Evolutionary conservation across 139 green algal species (phyloP).

Genomic region (Closterium sp.): DNA sequence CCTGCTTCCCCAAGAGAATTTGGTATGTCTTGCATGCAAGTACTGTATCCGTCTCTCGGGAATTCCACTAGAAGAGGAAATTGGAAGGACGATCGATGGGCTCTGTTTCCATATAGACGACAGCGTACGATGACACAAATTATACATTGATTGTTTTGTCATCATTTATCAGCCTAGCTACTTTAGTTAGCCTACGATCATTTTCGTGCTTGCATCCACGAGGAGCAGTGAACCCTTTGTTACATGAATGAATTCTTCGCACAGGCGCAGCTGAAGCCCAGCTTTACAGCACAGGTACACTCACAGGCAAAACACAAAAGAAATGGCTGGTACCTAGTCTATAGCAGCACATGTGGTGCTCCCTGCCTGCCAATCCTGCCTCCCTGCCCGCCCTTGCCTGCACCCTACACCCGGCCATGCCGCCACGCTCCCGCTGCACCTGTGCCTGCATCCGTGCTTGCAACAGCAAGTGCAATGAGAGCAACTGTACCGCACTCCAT

Average conservation of each 20-base stretch:
- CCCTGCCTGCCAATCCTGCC: neutral
- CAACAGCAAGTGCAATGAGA: neutral
- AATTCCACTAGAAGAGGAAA: too few relatives aligned
- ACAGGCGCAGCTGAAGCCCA: neutral
- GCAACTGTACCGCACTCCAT: neutral
- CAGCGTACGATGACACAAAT: too few relatives aligned
- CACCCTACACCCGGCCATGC: neutral
- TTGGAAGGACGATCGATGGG: too few relatives aligned
- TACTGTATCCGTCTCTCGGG: too few relatives aligned
- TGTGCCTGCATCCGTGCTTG: neutral
- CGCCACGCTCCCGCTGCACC: neutral
- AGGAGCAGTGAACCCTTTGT: neutral
- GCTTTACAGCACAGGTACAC: neutral
- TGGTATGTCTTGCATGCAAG: too few relatives aligned
- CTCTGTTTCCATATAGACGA: too few relatives aligned
- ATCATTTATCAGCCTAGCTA: too few relatives aligned
- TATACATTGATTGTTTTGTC: too few relatives aligned
- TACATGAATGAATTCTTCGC: neutral
- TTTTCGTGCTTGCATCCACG: too few relatives aligned
- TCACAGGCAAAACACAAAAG: neutral
- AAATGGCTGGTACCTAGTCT: neutral
- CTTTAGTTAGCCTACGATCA: too few relatives aligned
- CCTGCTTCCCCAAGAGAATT: too few relatives aligned
- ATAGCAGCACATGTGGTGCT: neutral
- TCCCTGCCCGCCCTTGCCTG: neutral